Conservation (phyloP, 352 stramenopile species). For the Globisporangium nagaii region DNA sequence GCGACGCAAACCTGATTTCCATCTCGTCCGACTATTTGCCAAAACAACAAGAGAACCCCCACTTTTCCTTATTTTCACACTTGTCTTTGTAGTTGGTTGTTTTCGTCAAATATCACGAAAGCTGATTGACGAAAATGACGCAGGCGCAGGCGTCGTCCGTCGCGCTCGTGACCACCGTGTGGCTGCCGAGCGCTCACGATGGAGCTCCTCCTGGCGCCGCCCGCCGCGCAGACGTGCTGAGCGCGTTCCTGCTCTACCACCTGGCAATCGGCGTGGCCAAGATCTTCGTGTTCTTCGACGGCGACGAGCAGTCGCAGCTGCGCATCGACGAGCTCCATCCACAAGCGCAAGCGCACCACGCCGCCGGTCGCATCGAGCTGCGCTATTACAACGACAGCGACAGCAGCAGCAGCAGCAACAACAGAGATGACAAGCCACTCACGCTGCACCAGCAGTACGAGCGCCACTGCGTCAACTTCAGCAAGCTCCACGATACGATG, state of each 20-base stretch:
- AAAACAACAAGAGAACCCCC: not conserved
- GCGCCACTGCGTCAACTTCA: not conserved
- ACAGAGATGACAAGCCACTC: not conserved
- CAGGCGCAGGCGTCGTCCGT: conserved; percentile 10
- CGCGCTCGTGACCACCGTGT: conserved; percentile 35
- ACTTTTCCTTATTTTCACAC: not conserved
- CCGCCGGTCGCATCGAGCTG: conserved; percentile 18
- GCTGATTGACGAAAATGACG: not conserved
- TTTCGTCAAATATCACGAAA: not conserved
- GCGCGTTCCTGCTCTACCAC: conserved; percentile 34
- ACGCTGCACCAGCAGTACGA: not conserved
- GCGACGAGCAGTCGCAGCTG: conserved; percentile 12
- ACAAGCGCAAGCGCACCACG: conserved; percentile 6
- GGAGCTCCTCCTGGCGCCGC: not conserved
- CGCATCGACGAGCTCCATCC: conserved; percentile 5
- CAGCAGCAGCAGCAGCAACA: not conserved
- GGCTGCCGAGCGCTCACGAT: conserved; percentile 11
- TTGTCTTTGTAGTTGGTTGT: not conserved
- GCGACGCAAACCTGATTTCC: not conserved
- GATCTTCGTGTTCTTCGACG: conserved; percentile 36
- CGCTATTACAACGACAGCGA: conserved; percentile 8
- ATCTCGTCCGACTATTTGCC: not conserved
- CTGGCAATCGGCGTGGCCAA: conserved; percentile 23
- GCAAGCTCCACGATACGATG: not conserved
- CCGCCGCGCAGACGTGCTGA: conserved; percentile 23